Conservation (phyloP, 768 basidiomycete species). For the Calocera viscosa region DNA sequence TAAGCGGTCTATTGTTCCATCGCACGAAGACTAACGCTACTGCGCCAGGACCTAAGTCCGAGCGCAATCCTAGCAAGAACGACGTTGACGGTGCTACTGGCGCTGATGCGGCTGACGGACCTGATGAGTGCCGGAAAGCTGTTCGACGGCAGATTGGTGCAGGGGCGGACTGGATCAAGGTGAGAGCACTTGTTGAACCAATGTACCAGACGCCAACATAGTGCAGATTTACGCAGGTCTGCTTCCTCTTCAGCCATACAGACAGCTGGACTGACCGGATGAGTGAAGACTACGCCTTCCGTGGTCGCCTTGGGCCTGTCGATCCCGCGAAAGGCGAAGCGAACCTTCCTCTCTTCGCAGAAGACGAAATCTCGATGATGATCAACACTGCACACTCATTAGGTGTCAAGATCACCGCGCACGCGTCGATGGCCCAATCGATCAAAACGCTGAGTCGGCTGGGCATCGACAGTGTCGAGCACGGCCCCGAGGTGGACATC, state of each 20-base stretch:
- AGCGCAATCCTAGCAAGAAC: conserved; percentile 34
- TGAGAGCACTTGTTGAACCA: conserved; percentile 18
- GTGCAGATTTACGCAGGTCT: conserved; percentile 42
- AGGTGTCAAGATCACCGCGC: conserved; percentile 48
- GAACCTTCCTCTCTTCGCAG: conserved; percentile 36
- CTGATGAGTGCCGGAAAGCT: conserved; percentile 41
- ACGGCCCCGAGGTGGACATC: conserved; percentile 31
- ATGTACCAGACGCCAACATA: conserved; percentile 2
- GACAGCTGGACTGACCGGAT: conserved; percentile 31
- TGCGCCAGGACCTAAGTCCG: conserved; percentile 48
- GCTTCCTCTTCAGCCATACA: conserved; percentile 13
- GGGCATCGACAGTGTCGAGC: conserved; percentile 45
- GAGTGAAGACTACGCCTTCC: conserved; percentile 28
- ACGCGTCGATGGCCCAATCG: conserved; percentile 32
- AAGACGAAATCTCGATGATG: conserved; percentile 37
- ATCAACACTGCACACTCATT: conserved; percentile 39
- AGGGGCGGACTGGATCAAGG: conserved; percentile 59
- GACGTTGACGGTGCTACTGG: conserved; percentile 47
- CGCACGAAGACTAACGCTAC: too few relatives aligned
- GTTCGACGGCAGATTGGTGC: conserved; percentile 51
- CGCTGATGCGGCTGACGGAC: conserved; percentile 47
- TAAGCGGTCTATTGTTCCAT: conserved; percentile 20
- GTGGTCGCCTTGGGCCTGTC: conserved; percentile 35
- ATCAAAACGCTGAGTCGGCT: conserved; percentile 26
- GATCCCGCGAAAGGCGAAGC: conserved; percentile 28